phyloP scores from a whole-genome alignment of 192 early-diverging fungal genomes.

The Backusella macrospora region DNA sequence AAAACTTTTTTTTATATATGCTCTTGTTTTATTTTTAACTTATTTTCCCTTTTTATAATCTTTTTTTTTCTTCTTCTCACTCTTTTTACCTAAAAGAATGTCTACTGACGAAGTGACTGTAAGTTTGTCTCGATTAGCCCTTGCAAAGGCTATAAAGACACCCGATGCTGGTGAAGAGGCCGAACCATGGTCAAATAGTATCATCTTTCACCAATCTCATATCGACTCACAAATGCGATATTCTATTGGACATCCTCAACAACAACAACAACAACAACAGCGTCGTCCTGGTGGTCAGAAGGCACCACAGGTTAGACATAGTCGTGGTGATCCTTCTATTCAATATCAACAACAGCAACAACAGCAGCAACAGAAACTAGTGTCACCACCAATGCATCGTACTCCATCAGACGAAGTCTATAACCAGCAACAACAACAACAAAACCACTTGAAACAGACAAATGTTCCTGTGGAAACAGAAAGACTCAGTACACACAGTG shows the following conservation, averaged over 20 bases:
- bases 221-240: conserved; percentile 25
- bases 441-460: neutral
- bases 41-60: neutral
- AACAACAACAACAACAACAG: neutral
- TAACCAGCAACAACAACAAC: neutral
- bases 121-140: conserved; percentile 39
- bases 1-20: conserved; percentile 1
- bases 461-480: neutral
- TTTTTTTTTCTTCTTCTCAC: neutral
- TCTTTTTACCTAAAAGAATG: conserved; percentile 20
- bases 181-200: conserved; percentile 42
- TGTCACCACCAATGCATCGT: conserved; percentile 3
- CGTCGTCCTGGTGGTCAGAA: too few relatives aligned
- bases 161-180: conserved; percentile 33
- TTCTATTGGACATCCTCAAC: conserved; percentile 18
- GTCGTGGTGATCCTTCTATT: neutral
- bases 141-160: conserved; percentile 43
- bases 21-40: conserved; percentile 10
- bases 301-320: neutral
- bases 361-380: neutral
- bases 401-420: conserved; percentile 5
- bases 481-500: conserved; percentile 3
- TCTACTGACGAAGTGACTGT: conserved; percentile 39
- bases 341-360: conserved; percentile 14
- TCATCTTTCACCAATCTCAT: conserved; percentile 40